Evolutionary conservation across 805 yeast species (phyloP).

Genomic region (Sugiyamaella floridensis): DNA sequence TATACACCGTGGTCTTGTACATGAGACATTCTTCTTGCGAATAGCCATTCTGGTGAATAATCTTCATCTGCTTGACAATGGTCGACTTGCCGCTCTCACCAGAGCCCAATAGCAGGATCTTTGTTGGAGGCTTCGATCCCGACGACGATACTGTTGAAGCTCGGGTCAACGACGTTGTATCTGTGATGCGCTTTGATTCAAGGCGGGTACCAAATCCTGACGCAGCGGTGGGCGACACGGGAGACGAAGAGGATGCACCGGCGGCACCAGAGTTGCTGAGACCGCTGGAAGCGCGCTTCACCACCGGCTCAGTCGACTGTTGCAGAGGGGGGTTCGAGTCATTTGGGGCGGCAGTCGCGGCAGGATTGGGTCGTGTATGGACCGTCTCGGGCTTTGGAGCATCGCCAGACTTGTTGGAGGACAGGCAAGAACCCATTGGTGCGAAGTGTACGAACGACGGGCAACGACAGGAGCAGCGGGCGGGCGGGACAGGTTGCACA

Average conservation of each 20-base stretch:
- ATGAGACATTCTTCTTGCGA: slow-evolving; percentile 63
- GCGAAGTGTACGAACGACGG: background rate
- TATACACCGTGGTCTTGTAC: slow-evolving; percentile 71
- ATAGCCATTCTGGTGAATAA: slow-evolving; percentile 66
- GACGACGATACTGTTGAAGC: slow-evolving; percentile 27
- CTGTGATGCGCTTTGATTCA: background rate
- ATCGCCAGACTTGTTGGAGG: background rate
- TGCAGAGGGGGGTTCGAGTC: background rate
- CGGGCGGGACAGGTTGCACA: no score
- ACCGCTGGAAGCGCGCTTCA: background rate
- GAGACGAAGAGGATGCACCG: background rate
- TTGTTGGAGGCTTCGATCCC: slow-evolving; percentile 23
- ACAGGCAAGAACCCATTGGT: slow-evolving; percentile 2
- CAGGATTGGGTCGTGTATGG: background rate
- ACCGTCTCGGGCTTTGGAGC: background rate
- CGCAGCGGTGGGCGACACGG: background rate
- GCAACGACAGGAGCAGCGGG: no score
- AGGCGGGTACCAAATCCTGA: background rate
- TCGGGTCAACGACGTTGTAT: background rate
- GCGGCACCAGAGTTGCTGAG: background rate
- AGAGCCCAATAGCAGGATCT: slow-evolving; percentile 67
- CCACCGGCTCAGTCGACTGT: background rate
- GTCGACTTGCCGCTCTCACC: slow-evolving; percentile 86
- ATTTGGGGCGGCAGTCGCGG: background rate
- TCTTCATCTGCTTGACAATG: slow-evolving; percentile 74